These are phyloP conservation scores for Magnaporthiopsis rhizophila DNA, from an alignment of 2,329 filamentous ascomycete genomes.

Conservation along the genomic window DNA sequence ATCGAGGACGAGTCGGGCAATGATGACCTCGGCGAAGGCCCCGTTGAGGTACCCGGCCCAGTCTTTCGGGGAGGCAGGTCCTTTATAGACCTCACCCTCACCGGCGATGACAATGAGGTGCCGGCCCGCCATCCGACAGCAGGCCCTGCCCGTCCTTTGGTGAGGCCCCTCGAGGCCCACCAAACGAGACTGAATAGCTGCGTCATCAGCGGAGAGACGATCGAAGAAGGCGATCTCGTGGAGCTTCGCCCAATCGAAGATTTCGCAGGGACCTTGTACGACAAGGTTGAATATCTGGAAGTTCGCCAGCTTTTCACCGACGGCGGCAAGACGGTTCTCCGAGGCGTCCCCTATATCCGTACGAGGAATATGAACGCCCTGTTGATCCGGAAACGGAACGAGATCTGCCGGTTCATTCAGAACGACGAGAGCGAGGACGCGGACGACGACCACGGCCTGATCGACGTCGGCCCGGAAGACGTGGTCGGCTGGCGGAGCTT, in stretches of 20 bases:
- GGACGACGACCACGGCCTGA: constrained; percentile 25
- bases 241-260: neutral
- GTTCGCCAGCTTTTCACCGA: constrained; percentile 27
- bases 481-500: constrained; percentile 36
- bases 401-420: constrained; percentile 35
- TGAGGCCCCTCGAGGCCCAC: neutral
- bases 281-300: constrained; percentile 27
- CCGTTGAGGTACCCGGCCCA: too few relatives aligned
- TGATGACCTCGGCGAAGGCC: neutral
- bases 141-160: neutral
- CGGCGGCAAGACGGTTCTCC: constrained; percentile 26
- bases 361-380: constrained; percentile 26
- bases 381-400: constrained; percentile 31
- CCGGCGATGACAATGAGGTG: neutral
- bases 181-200: neutral
- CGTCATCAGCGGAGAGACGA: neutral
- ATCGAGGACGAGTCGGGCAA: neutral
- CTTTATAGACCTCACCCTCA: neutral
- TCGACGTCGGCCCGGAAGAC: constrained; percentile 31
- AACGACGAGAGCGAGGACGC: constrained; percentile 28
- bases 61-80: neutral
- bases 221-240: neutral
- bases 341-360: constrained; percentile 30
- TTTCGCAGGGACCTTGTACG: neutral
- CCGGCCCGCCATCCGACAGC: too few relatives aligned